phyloP scores from a whole-genome alignment of 495 filamentous ascomycete species.

The Chaetomium fimeti region DNA sequence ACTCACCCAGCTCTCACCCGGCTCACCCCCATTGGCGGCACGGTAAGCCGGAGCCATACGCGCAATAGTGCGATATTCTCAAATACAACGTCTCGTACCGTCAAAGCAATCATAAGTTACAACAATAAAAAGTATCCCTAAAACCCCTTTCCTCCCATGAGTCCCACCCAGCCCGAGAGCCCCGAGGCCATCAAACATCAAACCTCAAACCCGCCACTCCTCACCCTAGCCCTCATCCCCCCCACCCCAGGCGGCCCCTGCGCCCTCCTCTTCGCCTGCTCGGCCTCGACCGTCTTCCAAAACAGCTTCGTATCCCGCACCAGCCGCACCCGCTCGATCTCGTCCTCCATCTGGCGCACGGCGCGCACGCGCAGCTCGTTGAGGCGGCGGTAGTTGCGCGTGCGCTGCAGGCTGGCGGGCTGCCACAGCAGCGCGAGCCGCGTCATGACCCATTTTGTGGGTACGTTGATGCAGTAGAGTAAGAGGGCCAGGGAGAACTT shows the following conservation, averaged over 20 bases:
- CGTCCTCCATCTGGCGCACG: slow-evolving; percentile 22
- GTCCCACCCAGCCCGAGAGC: no score
- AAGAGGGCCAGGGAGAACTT: slow-evolving; percentile 25
- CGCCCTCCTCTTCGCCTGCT: slow-evolving; percentile 17
- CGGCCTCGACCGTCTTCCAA: slow-evolving; percentile 22
- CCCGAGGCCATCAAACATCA: slow-evolving; percentile 10
- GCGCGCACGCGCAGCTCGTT: slow-evolving; percentile 20
- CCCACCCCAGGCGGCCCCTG: neutral
- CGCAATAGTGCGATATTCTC: no score
- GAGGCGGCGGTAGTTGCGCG: slow-evolving; percentile 17
- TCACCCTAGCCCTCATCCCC: slow-evolving; percentile 11
- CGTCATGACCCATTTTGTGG: slow-evolving; percentile 21
- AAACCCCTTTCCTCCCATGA: neutral
- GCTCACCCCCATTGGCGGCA: no score
- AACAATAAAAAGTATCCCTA: neutral
- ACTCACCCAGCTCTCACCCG: no score
- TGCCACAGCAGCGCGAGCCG: slow-evolving; percentile 19
- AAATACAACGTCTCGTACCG: no score
- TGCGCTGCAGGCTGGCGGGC: slow-evolving; percentile 12
- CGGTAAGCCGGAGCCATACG: no score
- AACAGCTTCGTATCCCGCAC: slow-evolving; percentile 25
- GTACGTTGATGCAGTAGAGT: slow-evolving; percentile 24
- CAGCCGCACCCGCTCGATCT: slow-evolving; percentile 20
- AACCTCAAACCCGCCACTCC: slow-evolving; percentile 19
- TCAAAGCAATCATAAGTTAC: no score